Evolutionary conservation across 352 stramenopile genomes (phyloP), one percentile per base, ranked within the genome.

Genomic region (Phytophthora megakarya): DNA sequence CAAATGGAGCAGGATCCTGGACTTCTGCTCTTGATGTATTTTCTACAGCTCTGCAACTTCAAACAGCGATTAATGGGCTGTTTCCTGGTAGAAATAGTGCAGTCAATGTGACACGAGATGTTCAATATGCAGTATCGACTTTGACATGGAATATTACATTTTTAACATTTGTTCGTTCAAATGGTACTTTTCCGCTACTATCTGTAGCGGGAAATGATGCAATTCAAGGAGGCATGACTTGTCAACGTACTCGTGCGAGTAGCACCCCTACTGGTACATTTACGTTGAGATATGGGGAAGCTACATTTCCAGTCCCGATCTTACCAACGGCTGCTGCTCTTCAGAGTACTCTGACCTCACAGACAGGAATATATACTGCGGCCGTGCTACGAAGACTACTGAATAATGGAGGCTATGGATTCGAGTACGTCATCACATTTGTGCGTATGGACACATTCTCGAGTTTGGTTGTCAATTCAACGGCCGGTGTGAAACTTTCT

Each of bases 81-180:
- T 71, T 87, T 21, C 56, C 65, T 3, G 61, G 59, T 9, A n/a
- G 30, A 30, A 51, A 26, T 0, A 69, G 50, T 3, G 54, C 55
- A 5, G 72, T 89, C 2, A 65, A n/a, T 2, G 75, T 86, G 7
- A 72, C 53, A 4, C 67, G 69, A 16, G 61, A 63, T 2, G 23
- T 89, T 18, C 21, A 50, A 8, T 85, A 80, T 8, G 38, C 64
- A 11, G 49, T 66, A 21, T 80, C 72, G 0, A 65, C 35, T 15
- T n/a, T 90, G 25, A 75, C 43, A 1, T 92, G 82, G 82, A 66
- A 26, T 35, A 64, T 93, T 38, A 86, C 82, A 12, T 93, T 90
- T 28, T 23, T 73, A 9, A 56, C 75, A 0, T 64, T 92, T 33
- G 26, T 87, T 25, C 39, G 32, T 42, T 50, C 61, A 0, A 55